Base-by-base conservation (phyloP, 371 early-diverging fungal genomes). In the Syncephalastrum sp. region DNA sequence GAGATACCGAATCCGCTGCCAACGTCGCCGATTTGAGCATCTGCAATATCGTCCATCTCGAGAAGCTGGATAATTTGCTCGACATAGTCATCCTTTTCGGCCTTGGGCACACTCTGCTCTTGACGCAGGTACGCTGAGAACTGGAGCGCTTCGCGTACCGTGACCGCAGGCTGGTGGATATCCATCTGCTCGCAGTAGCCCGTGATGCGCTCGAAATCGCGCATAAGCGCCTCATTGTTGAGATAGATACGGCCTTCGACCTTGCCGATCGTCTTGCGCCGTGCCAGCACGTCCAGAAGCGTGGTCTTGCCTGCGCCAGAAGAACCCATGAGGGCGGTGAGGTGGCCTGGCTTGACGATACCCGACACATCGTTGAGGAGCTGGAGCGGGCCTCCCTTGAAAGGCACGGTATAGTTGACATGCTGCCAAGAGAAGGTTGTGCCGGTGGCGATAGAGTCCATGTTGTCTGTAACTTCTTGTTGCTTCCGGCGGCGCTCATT, bases 281-380 rank as follows among this genome's bases (percentile, higher is more conserved):
- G 80, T 23, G 90, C 85, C 17, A 89, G 68, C 0, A 91, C 77
- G 69, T 95, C 93, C 60, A 91, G 64, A 0, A 93, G 74, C 3
- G 93, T 89, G 0, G 92, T 88, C 71, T 94, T 94, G 48, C 95
- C 95, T 23, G 89, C 85, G 54, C 92, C 91, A n/a, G 86, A 85
- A 7, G 87, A 77, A 23, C 92, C 92, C 86, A 93, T 85, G 21
- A 93, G 64, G 4, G 92, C 94, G 2, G 84, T 82, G 69, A 89
- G 70, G 21, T 81, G 78, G 46, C 89, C 89, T 1, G 87, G 84
- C 57, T 81, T 80, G 60, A 87, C 74, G 49, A 82, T 77, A 24
- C 77, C 72, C 24, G 56, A 56, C 51, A 84, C 58, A 27, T 75
- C 78, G 54, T 73, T 65, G 12, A 80, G 70, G 33, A 80, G 64